A percentile compares a stretch with the other conserved stretches of the same genome.
Conservation (phyloP, 1,139 yeast species). For the Entelexis sorbosivorans region DNA sequence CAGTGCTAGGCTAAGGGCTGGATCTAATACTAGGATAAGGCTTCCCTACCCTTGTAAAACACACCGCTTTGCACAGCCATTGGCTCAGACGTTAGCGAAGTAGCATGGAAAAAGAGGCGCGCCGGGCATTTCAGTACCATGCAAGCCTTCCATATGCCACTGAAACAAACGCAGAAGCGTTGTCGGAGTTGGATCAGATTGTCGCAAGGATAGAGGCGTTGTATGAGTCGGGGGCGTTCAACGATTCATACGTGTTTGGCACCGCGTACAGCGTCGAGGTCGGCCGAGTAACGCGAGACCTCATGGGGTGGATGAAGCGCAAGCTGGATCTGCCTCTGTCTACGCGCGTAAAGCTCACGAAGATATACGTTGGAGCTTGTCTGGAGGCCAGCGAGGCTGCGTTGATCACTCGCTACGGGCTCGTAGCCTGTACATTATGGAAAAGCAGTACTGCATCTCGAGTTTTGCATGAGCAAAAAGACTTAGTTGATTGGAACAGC, state of each 20-base stretch:
- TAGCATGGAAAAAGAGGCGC: conserved; percentile 27
- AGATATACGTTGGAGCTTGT: conserved; percentile 62
- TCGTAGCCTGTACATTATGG: conserved; percentile 43
- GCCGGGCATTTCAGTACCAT: conserved; percentile 40
- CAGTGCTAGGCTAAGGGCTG: too few relatives aligned
- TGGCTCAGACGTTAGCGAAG: not conserved
- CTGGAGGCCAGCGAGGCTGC: conserved; percentile 66
- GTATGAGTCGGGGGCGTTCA: conserved; percentile 64
- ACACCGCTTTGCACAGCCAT: not conserved
- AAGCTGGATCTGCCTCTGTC: conserved; percentile 71
- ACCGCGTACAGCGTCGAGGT: conserved; percentile 65
- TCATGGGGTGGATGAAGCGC: conserved; percentile 67
- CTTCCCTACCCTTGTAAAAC: too few relatives aligned
- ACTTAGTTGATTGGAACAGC: conserved; percentile 26
- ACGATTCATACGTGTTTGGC: conserved; percentile 54
- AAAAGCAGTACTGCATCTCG: conserved; percentile 24
- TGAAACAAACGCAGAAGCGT: conserved; percentile 59
- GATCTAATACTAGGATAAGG: too few relatives aligned
- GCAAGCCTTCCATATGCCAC: conserved; percentile 64
- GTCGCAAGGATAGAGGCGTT: conserved; percentile 53
- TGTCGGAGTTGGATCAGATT: conserved; percentile 66
- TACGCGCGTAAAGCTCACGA: conserved; percentile 50
- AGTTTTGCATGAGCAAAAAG: conserved; percentile 15
- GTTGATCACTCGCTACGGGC: conserved; percentile 49
- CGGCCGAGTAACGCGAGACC: conserved; percentile 81